Percentiles rank a stretch among this genome's conserved stretches.
phyloP scores from a whole-genome alignment of 257 asterid species.

The Linderniella brevidens region DNA sequence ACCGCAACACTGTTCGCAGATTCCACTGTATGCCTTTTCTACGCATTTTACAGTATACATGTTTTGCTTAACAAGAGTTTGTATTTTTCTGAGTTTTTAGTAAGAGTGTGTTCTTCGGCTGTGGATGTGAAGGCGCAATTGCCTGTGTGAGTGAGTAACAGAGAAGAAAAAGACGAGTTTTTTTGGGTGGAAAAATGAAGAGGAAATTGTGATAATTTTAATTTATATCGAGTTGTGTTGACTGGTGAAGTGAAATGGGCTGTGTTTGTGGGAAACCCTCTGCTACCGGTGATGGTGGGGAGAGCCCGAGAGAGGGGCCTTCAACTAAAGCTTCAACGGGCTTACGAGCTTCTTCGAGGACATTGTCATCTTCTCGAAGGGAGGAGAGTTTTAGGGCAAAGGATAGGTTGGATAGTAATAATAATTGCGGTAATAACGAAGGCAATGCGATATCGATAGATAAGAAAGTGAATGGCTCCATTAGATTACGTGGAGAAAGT shows the following conservation, averaged over 20 bases:
- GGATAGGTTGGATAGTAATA: slow-evolving; percentile 31
- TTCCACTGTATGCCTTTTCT: no score
- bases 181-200: slow-evolving; percentile 17
- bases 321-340: slow-evolving; percentile 34
- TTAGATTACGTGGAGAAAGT: slow-evolving; percentile 31
- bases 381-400: slow-evolving; percentile 38
- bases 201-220: slow-evolving; percentile 17
- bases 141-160: no score
- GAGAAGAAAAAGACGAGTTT: slow-evolving; percentile 19
- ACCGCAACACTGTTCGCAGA: slow-evolving; percentile 4
- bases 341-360: slow-evolving; percentile 20
- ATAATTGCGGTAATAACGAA: slow-evolving; percentile 17
- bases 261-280: slow-evolving; percentile 61
- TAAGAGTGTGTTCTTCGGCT: no score
- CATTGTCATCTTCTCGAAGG: slow-evolving; percentile 47
- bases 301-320: slow-evolving; percentile 56
- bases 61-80: no score
- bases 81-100: no score
- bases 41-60: no score
- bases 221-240: slow-evolving; percentile 25
- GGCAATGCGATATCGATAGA: slow-evolving; percentile 44
- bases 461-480: slow-evolving; percentile 54
- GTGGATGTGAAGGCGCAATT: no score
- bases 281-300: slow-evolving; percentile 62
- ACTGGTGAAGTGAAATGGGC: slow-evolving; percentile 40